Evolutionary conservation across 208 protist species (phyloP), one percentile per base, ranked within the genome.

Genomic region (Leishmania tarentolae): DNA sequence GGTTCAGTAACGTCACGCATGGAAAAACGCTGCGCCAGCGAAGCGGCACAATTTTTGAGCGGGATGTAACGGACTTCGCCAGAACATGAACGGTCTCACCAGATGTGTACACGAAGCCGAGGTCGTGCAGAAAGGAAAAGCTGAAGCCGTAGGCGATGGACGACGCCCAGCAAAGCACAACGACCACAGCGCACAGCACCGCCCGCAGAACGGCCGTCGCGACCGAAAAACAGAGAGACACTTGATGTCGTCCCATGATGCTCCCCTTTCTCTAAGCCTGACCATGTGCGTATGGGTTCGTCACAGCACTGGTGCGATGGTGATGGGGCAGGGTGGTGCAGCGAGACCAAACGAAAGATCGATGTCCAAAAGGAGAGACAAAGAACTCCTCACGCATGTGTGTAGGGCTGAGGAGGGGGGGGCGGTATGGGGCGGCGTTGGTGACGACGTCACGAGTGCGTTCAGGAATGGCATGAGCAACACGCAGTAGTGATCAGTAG

Each of bases 41-140:
- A 40, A 81, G 82, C 28, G 82, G 61, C 40, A 85, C 76, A 31
- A 81, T 78, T 35, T 85, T 85, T 1, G 21, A 53, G 24, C 59
- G 61, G 3, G 82, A 85, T 2, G 82, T 85, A 1, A 81, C 76
- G 40, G 82, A 74, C 50, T 71, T 78, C 44, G 82, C 82, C 0
- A 81, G 21, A n/a, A 85, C 68, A 0, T 53, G 72, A 31, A 85
- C 47, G 1, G 35, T 42, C 4, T 59, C 68, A 7, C 59, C 47
- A 3, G 5, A 1, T n/a, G 8, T 9, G 71, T 85, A 85, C 0
- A 47, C 31, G 4, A 66, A 46, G 21, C 82, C 82, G 35, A 85
- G 42, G 61, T 85, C 44, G 8, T 40, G 66, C 76, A 85, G 71
- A 19, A 81, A 75, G 40, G n/a, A 2, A 56, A 85, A 37, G 56